Evolutionary conservation across 768 basidiomycete genomes (phyloP), one percentile per base, ranked within the genome.

Genomic region (Botryobasidium botryosum): DNA sequence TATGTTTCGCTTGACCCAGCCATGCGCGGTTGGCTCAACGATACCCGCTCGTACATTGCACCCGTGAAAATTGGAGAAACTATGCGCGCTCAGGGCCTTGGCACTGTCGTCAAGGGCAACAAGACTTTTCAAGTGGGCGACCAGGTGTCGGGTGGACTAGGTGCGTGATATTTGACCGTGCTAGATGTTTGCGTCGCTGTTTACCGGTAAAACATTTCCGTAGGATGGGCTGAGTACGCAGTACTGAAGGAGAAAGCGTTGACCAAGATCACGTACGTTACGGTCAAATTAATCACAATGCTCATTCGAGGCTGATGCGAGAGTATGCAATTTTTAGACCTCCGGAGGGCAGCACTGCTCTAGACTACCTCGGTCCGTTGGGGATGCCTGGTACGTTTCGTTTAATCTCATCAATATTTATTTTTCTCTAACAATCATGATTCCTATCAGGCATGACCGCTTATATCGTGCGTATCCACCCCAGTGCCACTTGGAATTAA

Each of bases 1-100:
- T 90, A 78, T 67, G 56, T 87, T 26, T 77, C 76, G 27, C 58
- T 94, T 51, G 90, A 94, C 55, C 87, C 90, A 17, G 84, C 86
- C 0, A 86, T 88, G 84, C 71, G 87, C 6, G 75, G 73, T 10
- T 94, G 81, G 70, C 56, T 97, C 41, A 72, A 70, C 49, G 80
- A 85, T 56, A 57, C 56, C 13, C 68, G 87, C 37, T 50, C 49
- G 20, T 50, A 50, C 35, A 29, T 48, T 18, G 3, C 55, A 12
- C 62, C 62, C 6, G 65, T 68, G 20, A 47, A 77, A 54, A 78
- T 88, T 51, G 78, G 77, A 28, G 79, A 61, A 37, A 72, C 74
- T 8, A 91, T 91, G 87, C 72, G 85, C 18, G 76, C 77, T 1
- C 45, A 52, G 15, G 79, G 74, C 1, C 57, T 88, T 15, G 83